Conservation (phyloP, 257 asterid genomes). For the Solanum virginianum region DNA sequence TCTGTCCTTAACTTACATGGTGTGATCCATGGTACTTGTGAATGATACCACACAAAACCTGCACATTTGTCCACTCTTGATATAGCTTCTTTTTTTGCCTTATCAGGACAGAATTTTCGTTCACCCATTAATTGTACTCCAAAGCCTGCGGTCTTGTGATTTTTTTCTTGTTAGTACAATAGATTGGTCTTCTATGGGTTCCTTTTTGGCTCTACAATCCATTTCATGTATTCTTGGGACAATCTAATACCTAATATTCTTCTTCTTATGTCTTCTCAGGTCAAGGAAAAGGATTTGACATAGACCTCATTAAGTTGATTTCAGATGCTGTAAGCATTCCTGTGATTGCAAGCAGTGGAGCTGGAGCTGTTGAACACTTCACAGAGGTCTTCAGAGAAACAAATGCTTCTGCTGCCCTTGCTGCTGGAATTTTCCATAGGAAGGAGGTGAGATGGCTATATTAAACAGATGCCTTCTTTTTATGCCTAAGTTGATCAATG, state of each 20-base stretch:
- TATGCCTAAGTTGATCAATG: background rate
- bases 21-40: background rate
- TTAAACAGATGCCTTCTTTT: background rate
- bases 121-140: background rate
- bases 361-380: constrained; percentile 77
- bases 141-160: background rate
- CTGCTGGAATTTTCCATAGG: constrained; percentile 95
- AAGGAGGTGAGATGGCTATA: constrained; percentile 51
- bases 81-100: background rate
- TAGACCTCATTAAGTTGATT: constrained; percentile 67
- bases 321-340: constrained; percentile 91
- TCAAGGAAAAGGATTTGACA: constrained; percentile 91
- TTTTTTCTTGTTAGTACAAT: background rate
- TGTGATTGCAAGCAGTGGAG: constrained; percentile 97
- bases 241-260: background rate
- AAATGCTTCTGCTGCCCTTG: constrained; percentile 98
- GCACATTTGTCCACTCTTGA: background rate
- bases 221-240: background rate
- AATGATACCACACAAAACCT: background rate
- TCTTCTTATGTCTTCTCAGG: constrained; percentile 34
- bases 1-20: background rate
- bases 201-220: background rate
- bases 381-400: constrained; percentile 78
- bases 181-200: background rate
- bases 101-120: background rate